Percentiles rank a stretch among this genome's conserved stretches.
Conservation (phyloP, 73 alveolate species). For the Paramecium sonneborni region DNA sequence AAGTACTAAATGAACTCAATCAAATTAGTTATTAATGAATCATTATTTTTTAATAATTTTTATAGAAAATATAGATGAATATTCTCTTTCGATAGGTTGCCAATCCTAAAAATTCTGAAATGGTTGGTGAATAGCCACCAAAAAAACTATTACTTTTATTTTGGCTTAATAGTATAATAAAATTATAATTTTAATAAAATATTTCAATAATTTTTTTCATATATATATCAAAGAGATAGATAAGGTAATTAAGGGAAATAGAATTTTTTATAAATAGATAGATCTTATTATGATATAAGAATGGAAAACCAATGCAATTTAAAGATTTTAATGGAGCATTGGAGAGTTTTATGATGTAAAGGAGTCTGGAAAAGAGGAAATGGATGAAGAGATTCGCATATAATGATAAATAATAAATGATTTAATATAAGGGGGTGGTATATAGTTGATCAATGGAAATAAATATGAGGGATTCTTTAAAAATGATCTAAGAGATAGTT, state of each 20-base stretch:
- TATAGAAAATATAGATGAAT: background rate
- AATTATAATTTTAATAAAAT: no score
- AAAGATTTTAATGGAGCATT: background rate
- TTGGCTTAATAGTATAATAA: no score
- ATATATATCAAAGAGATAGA: constrained; percentile 75
- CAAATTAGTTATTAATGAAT: background rate
- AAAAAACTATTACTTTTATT: constrained; percentile 80
- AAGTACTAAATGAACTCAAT: background rate
- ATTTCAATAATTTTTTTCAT: no score
- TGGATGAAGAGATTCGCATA: constrained; percentile 51
- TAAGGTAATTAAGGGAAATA: constrained; percentile 55
- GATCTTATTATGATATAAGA: constrained; percentile 47
- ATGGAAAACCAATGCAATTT: background rate
- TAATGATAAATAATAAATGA: constrained; percentile 72
- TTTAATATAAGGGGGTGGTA: constrained; percentile 38
- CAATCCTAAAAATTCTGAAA: constrained; percentile 58
- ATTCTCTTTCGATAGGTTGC: background rate
- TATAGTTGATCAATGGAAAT: constrained; percentile 56
- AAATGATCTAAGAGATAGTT: constrained; percentile 55
- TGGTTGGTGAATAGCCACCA: constrained; percentile 78
- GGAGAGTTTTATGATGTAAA: constrained; percentile 49
- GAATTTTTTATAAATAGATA: constrained; percentile 64
- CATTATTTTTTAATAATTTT: background rate
- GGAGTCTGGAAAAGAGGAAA: constrained; percentile 72
- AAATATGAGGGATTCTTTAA: constrained; percentile 42